A percentile compares a stretch with the other conserved stretches of the same genome.
Evolutionary conservation across 331 rosid genomes (phyloP).

Genomic region (Malus hybrid): DNA sequence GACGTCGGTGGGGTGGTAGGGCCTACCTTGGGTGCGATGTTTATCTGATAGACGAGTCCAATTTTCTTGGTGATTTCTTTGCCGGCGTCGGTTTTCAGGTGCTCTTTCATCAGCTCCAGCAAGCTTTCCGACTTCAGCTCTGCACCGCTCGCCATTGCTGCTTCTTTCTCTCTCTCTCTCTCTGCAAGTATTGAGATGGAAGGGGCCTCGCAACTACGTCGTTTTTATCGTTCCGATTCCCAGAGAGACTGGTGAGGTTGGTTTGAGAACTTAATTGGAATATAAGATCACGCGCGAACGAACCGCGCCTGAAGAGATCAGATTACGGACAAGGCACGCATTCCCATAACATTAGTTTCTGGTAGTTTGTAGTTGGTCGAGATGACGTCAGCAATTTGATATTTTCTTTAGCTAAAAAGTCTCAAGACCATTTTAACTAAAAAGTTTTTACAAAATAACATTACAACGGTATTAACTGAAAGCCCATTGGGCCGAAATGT

Average conservation of each 20-base stretch:
- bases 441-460: too few species aligned
- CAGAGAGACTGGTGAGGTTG: neutral
- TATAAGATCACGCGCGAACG: neutral
- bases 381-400: neutral
- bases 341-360: neutral
- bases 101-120: conserved; percentile 72
- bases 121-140: conserved; percentile 60
- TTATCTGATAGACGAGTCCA: conserved; percentile 76
- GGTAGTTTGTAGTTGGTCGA: neutral
- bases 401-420: fast-evolving
- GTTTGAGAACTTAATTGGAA: neutral
- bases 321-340: neutral
- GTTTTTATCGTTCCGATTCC: neutral
- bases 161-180: neutral
- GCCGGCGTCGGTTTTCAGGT: conserved; percentile 67
- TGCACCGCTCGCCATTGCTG: conserved; percentile 8
- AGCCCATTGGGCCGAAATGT: neutral
- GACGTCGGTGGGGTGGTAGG: neutral
- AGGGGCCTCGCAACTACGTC: neutral
- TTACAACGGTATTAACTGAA: too few species aligned
- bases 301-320: neutral
- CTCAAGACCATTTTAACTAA: too few species aligned
- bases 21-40: conserved; percentile 82
- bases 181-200: neutral
- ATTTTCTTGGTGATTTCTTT: conserved; percentile 45